Conservation (phyloP, 345 rosid genomes). For the Camelina laxa region DNA sequence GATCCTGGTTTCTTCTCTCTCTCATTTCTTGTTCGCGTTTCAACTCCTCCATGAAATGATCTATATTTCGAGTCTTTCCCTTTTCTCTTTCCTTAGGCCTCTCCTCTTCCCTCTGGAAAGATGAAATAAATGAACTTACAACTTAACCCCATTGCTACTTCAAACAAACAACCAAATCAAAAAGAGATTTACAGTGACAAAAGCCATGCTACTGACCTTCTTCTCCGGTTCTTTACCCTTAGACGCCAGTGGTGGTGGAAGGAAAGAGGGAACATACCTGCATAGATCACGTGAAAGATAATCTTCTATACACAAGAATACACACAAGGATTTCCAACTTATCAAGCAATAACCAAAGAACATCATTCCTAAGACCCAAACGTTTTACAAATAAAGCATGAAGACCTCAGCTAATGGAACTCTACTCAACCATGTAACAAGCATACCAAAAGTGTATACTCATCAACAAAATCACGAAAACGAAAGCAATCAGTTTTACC, state of each 20-base stretch:
- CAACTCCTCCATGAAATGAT: conserved; percentile 98
- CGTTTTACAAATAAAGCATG: background rate
- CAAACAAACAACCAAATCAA: conserved; percentile 17
- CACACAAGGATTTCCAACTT: background rate
- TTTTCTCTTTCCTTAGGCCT: conserved; percentile 79
- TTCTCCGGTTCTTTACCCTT: conserved; percentile 90
- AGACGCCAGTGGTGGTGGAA: conserved; percentile 92
- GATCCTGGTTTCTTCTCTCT: conserved; percentile 93
- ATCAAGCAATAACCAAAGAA: conserved; percentile 10
- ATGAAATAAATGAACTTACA: conserved; percentile 29
- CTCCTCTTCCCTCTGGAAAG: conserved; percentile 81
- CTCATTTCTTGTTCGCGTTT: conserved; percentile 98
- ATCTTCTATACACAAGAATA: conserved; percentile 47
- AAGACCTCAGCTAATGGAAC: background rate
- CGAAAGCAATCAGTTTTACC: conserved; percentile 89
- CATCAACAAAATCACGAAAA: conserved; percentile 42
- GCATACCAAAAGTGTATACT: conserved; percentile 39
- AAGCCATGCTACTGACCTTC: conserved; percentile 57
- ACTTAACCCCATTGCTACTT: background rate
- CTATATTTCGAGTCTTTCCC: conserved; percentile 89
- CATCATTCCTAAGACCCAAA: conserved; percentile 19
- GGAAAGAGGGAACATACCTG: conserved; percentile 99
- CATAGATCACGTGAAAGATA: conserved; percentile 51
- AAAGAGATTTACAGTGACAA: conserved; percentile 15
- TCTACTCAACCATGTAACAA: conserved; percentile 14